Percentiles rank a stretch among this genome's conserved stretches.
Evolutionary conservation across 2,329 filamentous ascomycete genomes (phyloP).

Genomic region (Hymenoscyphus linearis): DNA sequence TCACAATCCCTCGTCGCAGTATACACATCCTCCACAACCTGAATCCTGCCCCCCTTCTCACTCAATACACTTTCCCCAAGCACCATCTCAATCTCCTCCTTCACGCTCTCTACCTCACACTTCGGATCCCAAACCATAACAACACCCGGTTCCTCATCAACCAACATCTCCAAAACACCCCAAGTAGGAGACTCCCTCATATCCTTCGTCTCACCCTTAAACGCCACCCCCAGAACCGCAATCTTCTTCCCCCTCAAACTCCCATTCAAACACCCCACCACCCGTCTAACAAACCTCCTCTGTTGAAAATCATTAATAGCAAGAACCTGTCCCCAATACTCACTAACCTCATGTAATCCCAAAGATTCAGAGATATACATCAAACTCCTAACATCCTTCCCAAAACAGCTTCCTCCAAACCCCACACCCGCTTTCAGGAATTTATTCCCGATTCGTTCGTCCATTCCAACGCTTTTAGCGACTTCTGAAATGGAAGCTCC

Average conservation of each 20-base stretch:
- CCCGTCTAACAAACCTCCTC: conserved; percentile 59
- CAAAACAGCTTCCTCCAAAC: conserved; percentile 77
- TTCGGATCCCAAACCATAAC: conserved; percentile 65
- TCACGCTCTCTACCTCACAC: conserved; percentile 36
- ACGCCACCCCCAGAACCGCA: conserved; percentile 68
- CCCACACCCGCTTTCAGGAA: conserved; percentile 72
- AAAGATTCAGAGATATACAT: conserved; percentile 69
- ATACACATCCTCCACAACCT: conserved; percentile 39
- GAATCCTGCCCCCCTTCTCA: conserved; percentile 32
- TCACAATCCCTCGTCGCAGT: conserved; percentile 40
- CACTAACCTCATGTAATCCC: conserved; percentile 63
- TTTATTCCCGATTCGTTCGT: conserved; percentile 65
- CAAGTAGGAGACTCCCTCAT: conserved; percentile 67
- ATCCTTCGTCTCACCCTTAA: conserved; percentile 75
- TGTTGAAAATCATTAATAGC: conserved; percentile 73
- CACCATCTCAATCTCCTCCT: conserved; percentile 34
- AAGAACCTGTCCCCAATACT: conserved; percentile 71
- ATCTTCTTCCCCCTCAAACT: conserved; percentile 67
- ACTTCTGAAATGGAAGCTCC: conserved; percentile 74
- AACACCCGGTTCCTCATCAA: conserved; percentile 58
- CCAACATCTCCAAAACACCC: conserved; percentile 59
- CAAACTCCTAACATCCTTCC: conserved; percentile 71
- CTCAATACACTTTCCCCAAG: conserved; percentile 28
- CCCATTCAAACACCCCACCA: conserved; percentile 63
- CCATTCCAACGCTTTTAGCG: conserved; percentile 60